These are phyloP conservation scores for Acacia pycnantha DNA, from an alignment of 331 rosid species.

Conservation along the genomic window DNA sequence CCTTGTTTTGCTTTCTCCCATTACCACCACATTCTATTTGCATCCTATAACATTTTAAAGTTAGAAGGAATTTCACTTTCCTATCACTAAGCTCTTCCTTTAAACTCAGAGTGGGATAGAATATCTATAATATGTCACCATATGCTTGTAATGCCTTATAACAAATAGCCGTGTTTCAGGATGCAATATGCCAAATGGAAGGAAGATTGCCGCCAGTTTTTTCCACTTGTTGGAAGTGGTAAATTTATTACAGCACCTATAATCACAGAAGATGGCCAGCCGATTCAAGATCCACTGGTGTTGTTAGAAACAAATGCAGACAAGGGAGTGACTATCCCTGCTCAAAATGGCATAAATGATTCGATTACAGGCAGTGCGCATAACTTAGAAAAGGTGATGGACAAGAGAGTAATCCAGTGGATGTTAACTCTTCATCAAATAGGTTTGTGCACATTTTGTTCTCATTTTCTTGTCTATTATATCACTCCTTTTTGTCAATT, in stretches of 20 bases:
- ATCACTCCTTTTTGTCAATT: not conserved
- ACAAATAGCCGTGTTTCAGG: constrained; percentile 46
- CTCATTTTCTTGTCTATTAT: not conserved
- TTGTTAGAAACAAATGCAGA: constrained; percentile 62
- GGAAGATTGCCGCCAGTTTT: constrained; percentile 81
- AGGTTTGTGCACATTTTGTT: constrained; percentile 55
- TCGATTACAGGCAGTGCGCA: constrained; percentile 31
- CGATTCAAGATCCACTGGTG: constrained; percentile 79
- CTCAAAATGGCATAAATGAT: constrained; percentile 35
- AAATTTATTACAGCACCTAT: constrained; percentile 92
- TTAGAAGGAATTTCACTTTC: constrained; percentile 6
- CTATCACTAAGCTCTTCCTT: constrained; percentile 1
- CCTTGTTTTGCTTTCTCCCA: not conserved
- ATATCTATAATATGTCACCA: constrained; percentile 11
- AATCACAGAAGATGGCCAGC: constrained; percentile 76
- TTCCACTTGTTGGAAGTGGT: constrained; percentile 96
- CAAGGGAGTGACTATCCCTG: constrained; percentile 42
- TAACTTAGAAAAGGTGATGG: constrained; percentile 49
- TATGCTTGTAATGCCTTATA: constrained; percentile 16
- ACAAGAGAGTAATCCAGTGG: constrained; percentile 86
- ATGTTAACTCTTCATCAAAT: constrained; percentile 96
- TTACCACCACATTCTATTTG: constrained; percentile 16
- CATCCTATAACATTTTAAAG: constrained; percentile 13
- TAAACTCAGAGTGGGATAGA: constrained; percentile 11
- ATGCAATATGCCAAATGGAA: constrained; percentile 75